Evolutionary conservation across 1,139 yeast genomes (phyloP).

Genomic region (Geotrichum bryndzae): DNA sequence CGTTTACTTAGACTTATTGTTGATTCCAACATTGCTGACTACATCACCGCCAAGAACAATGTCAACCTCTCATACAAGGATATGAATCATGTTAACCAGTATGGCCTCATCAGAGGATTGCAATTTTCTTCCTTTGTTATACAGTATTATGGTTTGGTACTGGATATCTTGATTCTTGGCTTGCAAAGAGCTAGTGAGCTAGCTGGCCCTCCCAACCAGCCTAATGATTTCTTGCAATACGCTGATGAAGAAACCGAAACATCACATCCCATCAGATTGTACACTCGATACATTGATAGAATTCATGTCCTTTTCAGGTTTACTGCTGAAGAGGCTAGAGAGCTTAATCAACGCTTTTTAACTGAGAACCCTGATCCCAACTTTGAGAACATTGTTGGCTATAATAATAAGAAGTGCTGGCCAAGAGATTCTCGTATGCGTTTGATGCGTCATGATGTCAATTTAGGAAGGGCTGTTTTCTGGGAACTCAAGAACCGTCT

Average conservation of each 20-base stretch:
- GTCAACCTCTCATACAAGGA: slow-evolving; percentile 80
- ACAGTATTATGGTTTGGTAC: slow-evolving; percentile 82
- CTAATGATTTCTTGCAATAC: slow-evolving; percentile 75
- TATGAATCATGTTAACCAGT: slow-evolving; percentile 88
- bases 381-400: slow-evolving; percentile 79
- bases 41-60: slow-evolving; percentile 87
- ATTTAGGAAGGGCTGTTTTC: slow-evolving; percentile 83
- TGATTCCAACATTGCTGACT: slow-evolving; percentile 91
- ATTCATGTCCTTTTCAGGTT: slow-evolving; percentile 76
- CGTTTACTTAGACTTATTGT: slow-evolving; percentile 71
- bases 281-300: slow-evolving; percentile 77
- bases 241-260: slow-evolving; percentile 53
- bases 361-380: slow-evolving; percentile 90
- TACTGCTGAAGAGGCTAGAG: slow-evolving; percentile 64
- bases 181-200: slow-evolving; percentile 79
- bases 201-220: slow-evolving; percentile 66
- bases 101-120: slow-evolving; percentile 81
- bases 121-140: slow-evolving; percentile 85
- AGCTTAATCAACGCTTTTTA: slow-evolving; percentile 65
- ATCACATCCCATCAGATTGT: slow-evolving; percentile 68
- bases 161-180: slow-evolving; percentile 79
- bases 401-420: slow-evolving; percentile 90
- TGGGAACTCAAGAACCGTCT: slow-evolving; percentile 84
- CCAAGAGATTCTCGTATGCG: slow-evolving; percentile 90
- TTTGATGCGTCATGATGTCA: slow-evolving; percentile 84